These are phyloP conservation scores for Anisodus acutangulus DNA, from an alignment of 257 asterid genomes.

Conservation along the genomic window DNA sequence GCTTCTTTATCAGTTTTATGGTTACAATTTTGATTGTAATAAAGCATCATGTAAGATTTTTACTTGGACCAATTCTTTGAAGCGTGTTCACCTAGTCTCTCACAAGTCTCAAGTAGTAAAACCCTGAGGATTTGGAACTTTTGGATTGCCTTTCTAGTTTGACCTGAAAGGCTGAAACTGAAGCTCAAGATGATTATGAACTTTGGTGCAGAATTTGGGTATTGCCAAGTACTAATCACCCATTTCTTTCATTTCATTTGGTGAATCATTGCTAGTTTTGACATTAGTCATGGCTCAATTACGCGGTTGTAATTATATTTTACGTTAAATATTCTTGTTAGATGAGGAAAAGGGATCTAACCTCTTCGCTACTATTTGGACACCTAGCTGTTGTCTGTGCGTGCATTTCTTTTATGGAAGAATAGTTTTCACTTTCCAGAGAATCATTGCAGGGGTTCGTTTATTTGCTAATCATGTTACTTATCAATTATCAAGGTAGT, in stretches of 20 bases:
- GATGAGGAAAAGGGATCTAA: background rate
- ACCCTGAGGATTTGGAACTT: background rate
- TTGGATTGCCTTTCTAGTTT: background rate
- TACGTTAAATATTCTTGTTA: background rate
- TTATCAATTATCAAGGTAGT: background rate
- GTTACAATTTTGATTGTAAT: constrained; percentile 32
- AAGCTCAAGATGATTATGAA: background rate
- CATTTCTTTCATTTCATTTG: background rate
- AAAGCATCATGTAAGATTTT: constrained; percentile 32
- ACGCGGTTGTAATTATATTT: background rate
- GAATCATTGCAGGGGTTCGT: background rate
- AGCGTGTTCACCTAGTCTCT: background rate
- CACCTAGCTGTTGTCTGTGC: background rate
- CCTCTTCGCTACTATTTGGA: background rate
- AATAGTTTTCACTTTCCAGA: background rate
- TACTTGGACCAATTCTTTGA: constrained; percentile 26
- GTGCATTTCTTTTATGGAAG: too few relatives aligned
- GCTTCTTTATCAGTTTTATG: constrained; percentile 22
- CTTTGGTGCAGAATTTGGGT: background rate
- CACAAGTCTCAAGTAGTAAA: background rate
- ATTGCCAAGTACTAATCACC: background rate
- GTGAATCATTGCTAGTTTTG: background rate
- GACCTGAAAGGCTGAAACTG: background rate
- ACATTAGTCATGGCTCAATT: too few relatives aligned
- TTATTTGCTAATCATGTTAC: background rate